These are phyloP conservation scores for Wickerhamiella kurtzmanii DNA, from an alignment of 805 yeast species.

Conservation along the genomic window DNA sequence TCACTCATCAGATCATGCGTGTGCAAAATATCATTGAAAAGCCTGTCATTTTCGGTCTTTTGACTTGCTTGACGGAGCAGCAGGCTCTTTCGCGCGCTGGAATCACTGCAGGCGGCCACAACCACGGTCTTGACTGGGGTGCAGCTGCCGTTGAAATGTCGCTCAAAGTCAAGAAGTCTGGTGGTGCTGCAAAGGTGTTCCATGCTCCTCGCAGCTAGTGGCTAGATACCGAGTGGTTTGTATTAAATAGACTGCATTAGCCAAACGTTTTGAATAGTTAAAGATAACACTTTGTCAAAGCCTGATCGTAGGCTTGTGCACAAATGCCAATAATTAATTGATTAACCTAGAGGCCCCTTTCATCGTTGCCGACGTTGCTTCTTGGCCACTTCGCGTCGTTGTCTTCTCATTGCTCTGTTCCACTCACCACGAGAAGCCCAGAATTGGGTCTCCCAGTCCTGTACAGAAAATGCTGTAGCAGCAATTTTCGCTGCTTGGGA, in stretches of 20 bases:
- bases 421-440: slow-evolving; percentile 74
- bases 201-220: not conserved
- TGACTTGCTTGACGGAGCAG: slow-evolving; percentile 85
- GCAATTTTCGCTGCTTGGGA: slow-evolving; percentile 53
- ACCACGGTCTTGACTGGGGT: slow-evolving; percentile 98
- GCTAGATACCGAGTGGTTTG: no score
- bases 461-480: slow-evolving; percentile 25
- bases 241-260: no score
- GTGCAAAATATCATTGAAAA: slow-evolving; percentile 52
- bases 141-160: slow-evolving; percentile 97
- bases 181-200: slow-evolving; percentile 1
- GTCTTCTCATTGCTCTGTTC: slow-evolving; percentile 58
- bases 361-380: slow-evolving; percentile 35
- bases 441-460: slow-evolving; percentile 60
- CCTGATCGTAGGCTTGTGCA: no score
- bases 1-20: slow-evolving; percentile 71
- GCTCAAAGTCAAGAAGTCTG: slow-evolving; percentile 16
- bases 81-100: slow-evolving; percentile 94
- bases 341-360: no score
- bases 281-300: no score
- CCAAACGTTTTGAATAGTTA: no score
- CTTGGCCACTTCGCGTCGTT: slow-evolving; percentile 60
- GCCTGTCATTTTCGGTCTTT: slow-evolving; percentile 87
- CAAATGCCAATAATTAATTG: no score
- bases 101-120: slow-evolving; percentile 58